Evolutionary conservation across 768 basidiomycete genomes (phyloP).

Genomic region (Lyophyllum shimeji): DNA sequence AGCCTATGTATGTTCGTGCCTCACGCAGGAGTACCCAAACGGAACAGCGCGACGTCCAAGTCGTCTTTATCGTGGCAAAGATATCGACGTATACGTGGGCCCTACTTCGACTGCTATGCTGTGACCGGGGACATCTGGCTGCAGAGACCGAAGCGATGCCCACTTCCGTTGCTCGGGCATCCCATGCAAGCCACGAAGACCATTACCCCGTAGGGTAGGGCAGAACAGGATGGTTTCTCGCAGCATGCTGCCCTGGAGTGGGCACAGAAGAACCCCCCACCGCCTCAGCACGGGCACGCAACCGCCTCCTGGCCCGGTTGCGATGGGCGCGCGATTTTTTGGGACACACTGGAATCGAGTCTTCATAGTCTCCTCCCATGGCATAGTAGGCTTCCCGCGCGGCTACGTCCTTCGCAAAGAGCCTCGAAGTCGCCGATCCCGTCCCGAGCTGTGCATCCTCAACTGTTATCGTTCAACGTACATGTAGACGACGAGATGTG

Average conservation of each 20-base stretch:
- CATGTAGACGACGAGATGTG: neutral
- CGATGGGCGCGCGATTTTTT: neutral
- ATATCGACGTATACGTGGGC: too few relatives aligned
- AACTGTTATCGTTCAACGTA: neutral
- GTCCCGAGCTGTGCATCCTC: neutral
- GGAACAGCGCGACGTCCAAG: too few relatives aligned
- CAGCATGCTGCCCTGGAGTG: neutral
- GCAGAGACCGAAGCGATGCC: too few relatives aligned
- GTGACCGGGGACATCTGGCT: too few relatives aligned
- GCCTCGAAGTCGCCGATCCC: neutral
- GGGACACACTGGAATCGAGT: neutral
- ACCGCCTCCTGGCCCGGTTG: neutral
- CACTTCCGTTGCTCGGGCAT: too few relatives aligned
- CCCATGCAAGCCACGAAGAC: neutral
- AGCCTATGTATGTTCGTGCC: too few relatives aligned
- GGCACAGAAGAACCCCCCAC: neutral
- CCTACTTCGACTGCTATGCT: too few relatives aligned
- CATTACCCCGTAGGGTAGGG: neutral
- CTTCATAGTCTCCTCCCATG: neutral
- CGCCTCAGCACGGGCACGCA: neutral
- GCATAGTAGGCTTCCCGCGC: neutral
- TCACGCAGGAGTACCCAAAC: too few relatives aligned
- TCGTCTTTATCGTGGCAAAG: too few relatives aligned
- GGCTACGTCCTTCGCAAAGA: neutral
- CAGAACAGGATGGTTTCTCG: neutral